phyloP scores from a whole-genome alignment of 495 filamentous ascomycete species.

The Penicillium lagena region DNA sequence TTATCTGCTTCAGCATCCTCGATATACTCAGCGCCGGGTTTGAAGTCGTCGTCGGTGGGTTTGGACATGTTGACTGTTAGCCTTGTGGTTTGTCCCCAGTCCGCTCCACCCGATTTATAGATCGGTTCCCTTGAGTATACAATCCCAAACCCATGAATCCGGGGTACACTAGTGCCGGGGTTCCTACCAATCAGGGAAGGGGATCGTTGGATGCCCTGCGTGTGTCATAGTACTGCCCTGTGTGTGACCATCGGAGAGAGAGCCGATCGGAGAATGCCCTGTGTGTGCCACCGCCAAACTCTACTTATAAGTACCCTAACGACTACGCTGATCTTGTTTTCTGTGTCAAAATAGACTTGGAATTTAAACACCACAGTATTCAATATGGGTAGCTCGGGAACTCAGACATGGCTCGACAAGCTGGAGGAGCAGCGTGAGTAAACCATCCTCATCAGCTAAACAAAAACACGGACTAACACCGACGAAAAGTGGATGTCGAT shows the following conservation, averaged over 20 bases:
- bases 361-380: background rate
- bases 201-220: background rate
- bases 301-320: too few species aligned
- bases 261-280: conserved; percentile 1
- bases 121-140: background rate
- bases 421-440: conserved; percentile 11
- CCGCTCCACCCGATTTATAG: background rate
- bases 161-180: conserved; percentile 10
- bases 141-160: conserved; percentile 1
- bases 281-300: background rate
- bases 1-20: conserved; percentile 6
- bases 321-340: too few species aligned
- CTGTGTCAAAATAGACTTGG: too few species aligned
- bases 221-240: background rate
- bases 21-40: conserved; percentile 6
- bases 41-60: conserved; percentile 5
- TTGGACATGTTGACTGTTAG: conserved; percentile 8
- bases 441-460: background rate
- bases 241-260: background rate
- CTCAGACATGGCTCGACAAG: conserved; percentile 13
- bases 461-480: background rate
- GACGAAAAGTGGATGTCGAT: conserved; percentile 29
- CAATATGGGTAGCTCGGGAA: conserved; percentile 11
- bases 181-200: conserved; percentile 3
- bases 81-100: background rate